Evolutionary conservation across 352 stramenopile species (phyloP).

Genomic region (Pythium chondricola): DNA sequence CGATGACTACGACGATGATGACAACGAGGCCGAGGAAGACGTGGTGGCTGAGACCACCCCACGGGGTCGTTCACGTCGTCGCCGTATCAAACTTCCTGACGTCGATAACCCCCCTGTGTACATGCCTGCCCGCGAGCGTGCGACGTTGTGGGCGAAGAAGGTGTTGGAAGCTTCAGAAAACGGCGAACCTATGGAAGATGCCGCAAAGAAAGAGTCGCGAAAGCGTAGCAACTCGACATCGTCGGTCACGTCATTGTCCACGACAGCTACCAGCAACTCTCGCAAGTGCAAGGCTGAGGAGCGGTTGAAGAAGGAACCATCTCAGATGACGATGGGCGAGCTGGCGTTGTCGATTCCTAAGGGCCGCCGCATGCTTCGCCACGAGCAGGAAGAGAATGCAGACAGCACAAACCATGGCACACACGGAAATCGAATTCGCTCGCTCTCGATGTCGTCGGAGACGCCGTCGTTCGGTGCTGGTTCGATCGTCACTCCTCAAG

Average conservation of each 20-base stretch:
- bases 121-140: conserved; percentile 61
- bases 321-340: conserved; percentile 83
- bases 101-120: conserved; percentile 30
- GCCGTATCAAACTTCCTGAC: conserved; percentile 37
- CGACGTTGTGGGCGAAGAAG: conserved; percentile 68
- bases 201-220: conserved; percentile 32
- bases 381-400: conserved; percentile 52
- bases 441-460: conserved; percentile 58
- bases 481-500: conserved; percentile 66
- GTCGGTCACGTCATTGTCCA: conserved; percentile 32
- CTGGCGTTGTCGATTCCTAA: conserved; percentile 70
- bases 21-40: conserved; percentile 36
- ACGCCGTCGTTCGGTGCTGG: conserved; percentile 47
- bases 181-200: conserved; percentile 16
- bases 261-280: conserved; percentile 11
- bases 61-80: no score
- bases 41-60: no score
- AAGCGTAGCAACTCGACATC: conserved; percentile 60
- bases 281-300: conserved; percentile 48
- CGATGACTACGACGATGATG: conserved; percentile 20
- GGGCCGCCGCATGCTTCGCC: conserved; percentile 40
- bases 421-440: conserved; percentile 43
- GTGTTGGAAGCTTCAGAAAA: conserved; percentile 37
- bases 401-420: conserved; percentile 21
- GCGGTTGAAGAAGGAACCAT: conserved; percentile 60